Base-by-base conservation (phyloP, 352 stramenopile genomes). In the Blastocystis sp. region DNA sequence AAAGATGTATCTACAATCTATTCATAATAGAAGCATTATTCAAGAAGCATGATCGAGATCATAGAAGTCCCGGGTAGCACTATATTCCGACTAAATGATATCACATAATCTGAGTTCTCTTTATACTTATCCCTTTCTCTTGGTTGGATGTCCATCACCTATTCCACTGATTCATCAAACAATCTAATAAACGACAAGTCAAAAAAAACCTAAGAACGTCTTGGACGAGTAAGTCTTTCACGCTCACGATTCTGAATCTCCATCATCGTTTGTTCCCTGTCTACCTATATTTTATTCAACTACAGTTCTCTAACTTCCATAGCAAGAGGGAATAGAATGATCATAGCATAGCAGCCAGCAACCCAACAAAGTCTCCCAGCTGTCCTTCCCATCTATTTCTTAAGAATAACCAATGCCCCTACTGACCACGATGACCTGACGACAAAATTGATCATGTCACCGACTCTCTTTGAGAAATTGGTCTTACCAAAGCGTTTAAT, bases 171-270 rank as follows among this genome's bases (percentile, higher is more conserved):
- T 9, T 48, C 40, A 48, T 48, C 40, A 48, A 48, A 48, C 40
- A 48, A 2, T 9, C 2, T 48, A 48, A 48, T 48, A 48, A 48
- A 48, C 40, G 40, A 48, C 40, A 48, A 48, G 9, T 48, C 40
- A 48, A 48, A 48, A 48, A 48, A 9, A 48, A n/a, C n/a, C 40
- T 48, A 48, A 48, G 40, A 48, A 9, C 9, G 40, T 48, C 40
- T 48, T 48, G 66, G 44, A 84, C 51, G 27, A 22, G 59, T 62
- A 44, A 84, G 51, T 84, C 73, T 58, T 37, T 84, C 73, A 24
- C 73, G 58, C 73, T 84, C 73, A n/a, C 53, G 51, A 44, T 84
- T 68, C 73, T 84, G 73, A 68, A 84, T 68, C 48, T 84, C 73
- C 73, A 84, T 84, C 24, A 84, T 58, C 53, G 73, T 84, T 48